A percentile compares a stretch with the other conserved stretches of the same genome.
phyloP scores from a whole-genome alignment of 495 filamentous ascomycete genomes.

The Hyaloscypha variabilis region DNA sequence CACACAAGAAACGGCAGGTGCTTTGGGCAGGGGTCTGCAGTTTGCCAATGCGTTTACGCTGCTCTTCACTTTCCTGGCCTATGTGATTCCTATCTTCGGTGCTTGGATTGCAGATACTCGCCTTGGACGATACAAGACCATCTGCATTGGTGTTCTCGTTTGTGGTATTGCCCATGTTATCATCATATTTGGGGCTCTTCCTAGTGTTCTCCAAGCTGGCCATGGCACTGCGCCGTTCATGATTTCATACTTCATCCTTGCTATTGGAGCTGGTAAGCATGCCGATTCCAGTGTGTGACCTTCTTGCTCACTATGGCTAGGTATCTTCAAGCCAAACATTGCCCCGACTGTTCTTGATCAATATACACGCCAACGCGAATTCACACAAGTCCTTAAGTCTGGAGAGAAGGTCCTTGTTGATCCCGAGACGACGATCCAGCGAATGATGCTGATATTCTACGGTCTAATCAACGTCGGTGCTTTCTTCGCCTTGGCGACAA shows the following conservation, averaged over 20 bases:
- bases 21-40: constrained; percentile 70
- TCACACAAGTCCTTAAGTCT: constrained; percentile 61
- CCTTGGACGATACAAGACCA: constrained; percentile 72
- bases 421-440: constrained; percentile 68
- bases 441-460: constrained; percentile 67
- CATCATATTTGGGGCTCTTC: no score
- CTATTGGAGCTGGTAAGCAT: no score
- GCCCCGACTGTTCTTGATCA: constrained; percentile 69
- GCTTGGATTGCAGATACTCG: constrained; percentile 74
- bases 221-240: constrained; percentile 66
- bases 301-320: constrained; percentile 69
- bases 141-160: no score
- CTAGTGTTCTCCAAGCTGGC: constrained; percentile 65
- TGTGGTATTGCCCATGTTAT: no score
- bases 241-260: no score
- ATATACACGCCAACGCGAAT: constrained; percentile 44
- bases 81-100: constrained; percentile 63
- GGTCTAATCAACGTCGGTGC: constrained; percentile 73
- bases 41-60: constrained; percentile 66
- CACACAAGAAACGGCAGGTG: no score
- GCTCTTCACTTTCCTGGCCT: constrained; percentile 80
- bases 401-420: constrained; percentile 76
- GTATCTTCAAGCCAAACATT: constrained; percentile 65
- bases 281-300: constrained; percentile 61
- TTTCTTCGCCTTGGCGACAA: constrained; percentile 62